phyloP scores from a whole-genome alignment of 495 filamentous ascomycete species.

The Neurospora discreta region DNA sequence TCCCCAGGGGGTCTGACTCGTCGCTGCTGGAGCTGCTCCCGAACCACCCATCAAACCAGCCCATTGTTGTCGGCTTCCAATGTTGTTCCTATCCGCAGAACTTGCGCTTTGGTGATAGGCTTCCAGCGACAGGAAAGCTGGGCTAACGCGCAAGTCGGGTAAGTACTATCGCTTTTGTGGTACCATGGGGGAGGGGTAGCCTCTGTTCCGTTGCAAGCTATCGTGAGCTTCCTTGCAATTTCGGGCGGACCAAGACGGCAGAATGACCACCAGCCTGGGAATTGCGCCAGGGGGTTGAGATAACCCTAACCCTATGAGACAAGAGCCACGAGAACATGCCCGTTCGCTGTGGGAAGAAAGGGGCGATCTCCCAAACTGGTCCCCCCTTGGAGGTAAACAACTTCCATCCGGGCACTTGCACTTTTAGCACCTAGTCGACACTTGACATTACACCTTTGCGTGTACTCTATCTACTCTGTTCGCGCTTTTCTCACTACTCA shows the following conservation, averaged over 20 bases:
- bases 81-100: neutral
- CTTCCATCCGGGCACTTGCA: neutral
- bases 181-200: neutral
- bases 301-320: neutral
- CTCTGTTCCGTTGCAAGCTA: neutral
- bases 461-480: neutral
- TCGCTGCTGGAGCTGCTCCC: constrained; percentile 15
- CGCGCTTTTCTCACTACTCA: neutral
- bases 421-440: neutral
- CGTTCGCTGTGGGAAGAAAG: neutral
- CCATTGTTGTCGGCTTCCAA: constrained; percentile 34
- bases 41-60: constrained; percentile 53
- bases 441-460: neutral
- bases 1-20: constrained; percentile 58
- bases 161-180: neutral
- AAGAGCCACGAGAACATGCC: neutral
- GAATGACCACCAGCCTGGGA: neutral
- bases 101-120: neutral
- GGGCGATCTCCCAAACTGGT: neutral
- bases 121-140: neutral
- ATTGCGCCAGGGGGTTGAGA: neutral
- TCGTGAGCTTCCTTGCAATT: neutral
- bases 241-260: neutral
- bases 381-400: neutral
- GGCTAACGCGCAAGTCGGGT: neutral